Evolutionary conservation across 306 rosid species (phyloP).

Genomic region (Glycine tomentella): DNA sequence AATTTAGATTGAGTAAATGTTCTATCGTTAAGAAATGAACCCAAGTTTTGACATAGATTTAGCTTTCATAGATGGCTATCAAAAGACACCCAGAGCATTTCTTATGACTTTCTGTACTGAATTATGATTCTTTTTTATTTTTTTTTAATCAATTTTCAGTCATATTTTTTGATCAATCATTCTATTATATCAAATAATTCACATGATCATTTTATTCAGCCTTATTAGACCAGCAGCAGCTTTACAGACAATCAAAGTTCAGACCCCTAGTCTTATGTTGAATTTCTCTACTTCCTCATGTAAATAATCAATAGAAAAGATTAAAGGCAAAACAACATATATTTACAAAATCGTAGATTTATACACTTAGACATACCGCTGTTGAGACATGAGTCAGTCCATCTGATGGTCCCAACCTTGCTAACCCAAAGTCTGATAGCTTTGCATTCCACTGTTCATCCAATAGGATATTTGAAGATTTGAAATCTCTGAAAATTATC

Average conservation of each 20-base stretch:
- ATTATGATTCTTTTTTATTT: not conserved
- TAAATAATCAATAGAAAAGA: conserved; percentile 23
- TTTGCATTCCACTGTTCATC: conserved; percentile 97
- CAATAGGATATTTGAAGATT: conserved; percentile 93
- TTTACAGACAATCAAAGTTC: conserved; percentile 10
- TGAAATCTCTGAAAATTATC: conserved; percentile 99
- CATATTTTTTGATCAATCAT: not conserved
- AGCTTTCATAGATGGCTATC: conserved; percentile 27
- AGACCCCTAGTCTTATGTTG: conserved; percentile 7
- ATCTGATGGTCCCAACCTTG: conserved; percentile 94
- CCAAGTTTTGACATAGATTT: not conserved
- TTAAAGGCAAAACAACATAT: conserved; percentile 26
- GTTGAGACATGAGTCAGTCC: conserved; percentile 98
- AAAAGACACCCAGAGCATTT: not conserved
- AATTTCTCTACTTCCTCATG: conserved; percentile 13
- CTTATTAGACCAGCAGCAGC: not conserved
- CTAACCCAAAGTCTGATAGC: conserved; percentile 97
- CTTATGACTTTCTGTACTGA: conserved; percentile 33
- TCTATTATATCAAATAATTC: conserved; percentile 6
- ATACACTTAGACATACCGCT: conserved; percentile 71
- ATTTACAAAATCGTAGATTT: conserved; percentile 30
- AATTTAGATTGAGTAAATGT: not conserved
- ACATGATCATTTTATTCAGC: conserved; percentile 39
- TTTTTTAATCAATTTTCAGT: too few species aligned
- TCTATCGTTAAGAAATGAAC: conserved; percentile 26